Base-by-base conservation (phyloP, 371 early-diverging fungal genomes). In the Mortierella sp. region DNA sequence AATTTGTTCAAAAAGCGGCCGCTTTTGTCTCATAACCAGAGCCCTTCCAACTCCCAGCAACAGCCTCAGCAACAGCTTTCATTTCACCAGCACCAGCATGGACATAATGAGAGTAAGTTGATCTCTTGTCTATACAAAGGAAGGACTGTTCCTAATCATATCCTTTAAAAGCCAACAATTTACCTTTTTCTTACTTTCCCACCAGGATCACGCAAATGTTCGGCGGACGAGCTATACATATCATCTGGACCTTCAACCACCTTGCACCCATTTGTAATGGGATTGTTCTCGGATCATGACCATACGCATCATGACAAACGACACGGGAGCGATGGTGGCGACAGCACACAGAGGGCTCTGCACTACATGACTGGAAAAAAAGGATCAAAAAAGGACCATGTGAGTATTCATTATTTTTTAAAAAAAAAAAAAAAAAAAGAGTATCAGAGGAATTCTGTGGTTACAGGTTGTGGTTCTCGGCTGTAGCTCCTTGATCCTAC, bases 151-250 rank as follows among this genome's bases (percentile, higher is more conserved):
- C 30, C 4, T 30, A 1, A 30, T 30, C 30, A 30, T 30, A 1
- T 30, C 30, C 30, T 30, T 30, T 30, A 30, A 30, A 30, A 30
- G 2, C 30, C 4, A 4, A 30, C 4, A 30, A 30, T 30, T 30
- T 30, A 51, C 2, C n/a, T 18, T 55, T 20, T 30, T 63, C 26
- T 54, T 26, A 26, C 18, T 28, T 12, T 12, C 22, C 37, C 20
- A 37, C n/a, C 5, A 79, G 79, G 75, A 20, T 70, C 79, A 3
- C 74, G 79, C 14, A 79, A 79, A 55, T 43, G 51, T 24, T 79
- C 75, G 6, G 66, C 70, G 10, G 78, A 78, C 59, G 79, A 71
- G 45, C 64, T 57, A 28, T 73, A 64, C 26, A 10, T 57, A 18
- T 51, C 54, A 20, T 59, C 55, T 4, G 47, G 58, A 12, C 66